phyloP scores from a whole-genome alignment of 192 early-diverging fungal species.

The Tieghemiomyces parasiticus region DNA sequence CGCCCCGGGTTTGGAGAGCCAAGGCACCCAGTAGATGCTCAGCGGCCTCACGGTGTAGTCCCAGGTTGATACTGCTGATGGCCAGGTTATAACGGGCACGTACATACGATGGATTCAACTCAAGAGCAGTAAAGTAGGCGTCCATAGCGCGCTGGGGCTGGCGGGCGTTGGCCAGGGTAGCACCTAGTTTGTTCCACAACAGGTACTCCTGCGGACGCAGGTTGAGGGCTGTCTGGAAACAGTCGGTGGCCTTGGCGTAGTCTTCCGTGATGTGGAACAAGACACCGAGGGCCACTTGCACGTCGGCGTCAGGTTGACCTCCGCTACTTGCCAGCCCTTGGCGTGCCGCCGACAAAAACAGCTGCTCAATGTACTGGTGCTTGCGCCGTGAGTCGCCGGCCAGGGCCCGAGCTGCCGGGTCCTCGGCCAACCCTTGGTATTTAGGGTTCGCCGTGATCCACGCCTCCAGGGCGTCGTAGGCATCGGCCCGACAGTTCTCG shows the following conservation, averaged over 20 bases:
- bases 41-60: slow-evolving; percentile 75
- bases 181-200: slow-evolving; percentile 95
- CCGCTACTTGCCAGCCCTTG: slow-evolving; percentile 23
- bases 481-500: slow-evolving; percentile 68
- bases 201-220: slow-evolving; percentile 80
- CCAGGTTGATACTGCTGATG: slow-evolving; percentile 78
- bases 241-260: slow-evolving; percentile 93
- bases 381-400: slow-evolving; percentile 12
- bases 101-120: slow-evolving; percentile 90
- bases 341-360: slow-evolving; percentile 72
- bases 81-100: slow-evolving; percentile 94
- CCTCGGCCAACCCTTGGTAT: slow-evolving; percentile 39
- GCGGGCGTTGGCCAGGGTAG: slow-evolving; percentile 85
- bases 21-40: slow-evolving; percentile 86
- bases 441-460: slow-evolving; percentile 67
- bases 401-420: slow-evolving; percentile 16
- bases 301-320: slow-evolving; percentile 71
- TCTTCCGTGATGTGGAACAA: slow-evolving; percentile 88
- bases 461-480: slow-evolving; percentile 74
- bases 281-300: slow-evolving; percentile 88
- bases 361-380: slow-evolving; percentile 54
- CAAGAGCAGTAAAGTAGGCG: slow-evolving; percentile 86
- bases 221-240: slow-evolving; percentile 83
- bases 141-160: slow-evolving; percentile 64
- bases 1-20: slow-evolving; percentile 51